Evolutionary conservation across 1,284 basidiomycete species (phyloP).

Genomic region (Ganoderma lucidum): DNA sequence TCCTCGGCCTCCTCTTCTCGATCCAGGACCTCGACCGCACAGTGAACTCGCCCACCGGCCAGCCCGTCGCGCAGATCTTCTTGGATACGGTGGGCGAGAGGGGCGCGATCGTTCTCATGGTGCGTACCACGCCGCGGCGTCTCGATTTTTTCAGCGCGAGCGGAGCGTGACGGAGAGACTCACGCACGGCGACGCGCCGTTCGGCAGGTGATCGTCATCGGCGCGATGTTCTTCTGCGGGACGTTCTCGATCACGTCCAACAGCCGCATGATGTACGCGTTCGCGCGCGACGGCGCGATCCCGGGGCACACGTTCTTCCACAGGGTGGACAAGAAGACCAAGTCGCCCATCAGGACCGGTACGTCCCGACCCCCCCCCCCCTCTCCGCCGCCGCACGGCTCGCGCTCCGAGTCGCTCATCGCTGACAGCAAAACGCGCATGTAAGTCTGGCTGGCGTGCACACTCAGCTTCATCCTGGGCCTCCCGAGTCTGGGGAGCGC

Average conservation of each 20-base stretch:
- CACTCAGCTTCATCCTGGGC: conserved; percentile 77
- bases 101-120: conserved; percentile 78
- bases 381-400: background rate
- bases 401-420: too few relatives aligned
- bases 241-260: conserved; percentile 82
- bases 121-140: conserved; percentile 34
- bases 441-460: conserved; percentile 79
- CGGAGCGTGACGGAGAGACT: background rate
- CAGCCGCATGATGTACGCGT: conserved; percentile 83
- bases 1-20: conserved; percentile 76
- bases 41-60: conserved; percentile 59
- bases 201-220: conserved; percentile 66
- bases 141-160: background rate
- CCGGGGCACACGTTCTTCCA: conserved; percentile 73
- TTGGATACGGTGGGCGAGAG: conserved; percentile 76
- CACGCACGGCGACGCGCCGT: background rate
- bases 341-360: conserved; percentile 76
- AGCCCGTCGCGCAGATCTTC: conserved; percentile 82
- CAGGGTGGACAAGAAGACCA: conserved; percentile 64
- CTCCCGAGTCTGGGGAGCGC: conserved; percentile 74
- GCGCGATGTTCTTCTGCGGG: conserved; percentile 78
- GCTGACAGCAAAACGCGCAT: background rate
- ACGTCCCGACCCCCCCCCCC: conserved; percentile 20
- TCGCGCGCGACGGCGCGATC: conserved; percentile 74
- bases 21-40: conserved; percentile 75